A percentile compares a stretch with the other conserved stretches of the same genome.
Conservation (phyloP, 2,329 filamentous ascomycete genomes). For the Exophiala phaeomuriformis region DNA sequence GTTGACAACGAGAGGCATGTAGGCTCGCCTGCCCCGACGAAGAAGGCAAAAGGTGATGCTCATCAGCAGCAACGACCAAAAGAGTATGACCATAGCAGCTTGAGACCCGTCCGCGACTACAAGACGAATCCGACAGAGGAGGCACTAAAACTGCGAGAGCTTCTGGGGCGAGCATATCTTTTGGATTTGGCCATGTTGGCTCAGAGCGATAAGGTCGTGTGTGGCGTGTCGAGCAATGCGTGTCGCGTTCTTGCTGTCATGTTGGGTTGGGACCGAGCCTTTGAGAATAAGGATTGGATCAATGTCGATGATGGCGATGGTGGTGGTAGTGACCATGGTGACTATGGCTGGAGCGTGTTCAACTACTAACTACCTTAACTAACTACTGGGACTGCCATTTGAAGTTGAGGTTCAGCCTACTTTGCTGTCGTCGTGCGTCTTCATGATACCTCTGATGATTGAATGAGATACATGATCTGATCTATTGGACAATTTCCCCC, state of each 20-base stretch:
- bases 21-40: conserved; percentile 18
- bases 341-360: conserved; percentile 52
- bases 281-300: conserved; percentile 57
- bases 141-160: conserved; percentile 61
- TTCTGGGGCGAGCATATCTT: conserved; percentile 73
- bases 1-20: conserved; percentile 25
- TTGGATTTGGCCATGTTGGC: conserved; percentile 71
- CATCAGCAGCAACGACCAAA: background rate
- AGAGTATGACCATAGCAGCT: background rate
- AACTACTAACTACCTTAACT: conserved; percentile 19
- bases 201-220: conserved; percentile 63
- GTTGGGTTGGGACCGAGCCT: conserved; percentile 69
- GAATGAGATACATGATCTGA: too few relatives aligned
- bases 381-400: too few relatives aligned
- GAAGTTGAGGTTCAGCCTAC: too few relatives aligned
- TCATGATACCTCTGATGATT: too few relatives aligned
- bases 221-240: conserved; percentile 57
- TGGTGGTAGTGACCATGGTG: conserved; percentile 53
- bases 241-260: conserved; percentile 75
- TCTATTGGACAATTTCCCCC: too few relatives aligned
- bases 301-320: conserved; percentile 69
- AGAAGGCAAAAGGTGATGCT: background rate
- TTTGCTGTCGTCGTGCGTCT: too few relatives aligned
- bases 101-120: conserved; percentile 14
- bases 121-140: conserved; percentile 29